Evolutionary conservation across 345 rosid genomes (phyloP), one percentile per base, ranked within the genome.

Genomic region (Gossypium stocksii): DNA sequence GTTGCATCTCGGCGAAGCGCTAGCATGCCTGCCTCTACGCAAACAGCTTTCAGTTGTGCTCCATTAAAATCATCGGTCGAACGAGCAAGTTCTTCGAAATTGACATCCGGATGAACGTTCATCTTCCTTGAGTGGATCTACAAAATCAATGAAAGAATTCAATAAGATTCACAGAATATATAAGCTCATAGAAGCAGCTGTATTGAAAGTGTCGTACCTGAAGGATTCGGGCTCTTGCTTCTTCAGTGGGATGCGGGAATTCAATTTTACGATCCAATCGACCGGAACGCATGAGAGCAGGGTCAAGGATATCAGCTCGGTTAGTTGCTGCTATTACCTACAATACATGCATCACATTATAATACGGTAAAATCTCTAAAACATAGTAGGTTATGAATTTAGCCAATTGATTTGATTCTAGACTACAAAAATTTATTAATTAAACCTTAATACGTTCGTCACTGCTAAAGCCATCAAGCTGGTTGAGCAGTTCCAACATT

Each of bases 271-370:
- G 89, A 91, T 96, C 99, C 85, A 96, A 79, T 48, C 99, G 87
- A 74, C 99, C 98, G 51, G 99, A 91, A 56, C 99, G 98, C 98
- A 96, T 96, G 23, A 96, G 93, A 7, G 99, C 99, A 83, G 99
- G 99, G 64, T 96, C 99, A 72, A 96, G 83, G 72, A 96, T 93
- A 83, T 96, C 99, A 72, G 99, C 98, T 72, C 99, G 89, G 83
- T 93, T 96, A 60, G 99, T 96, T 51, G 99, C 99, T 63, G 99
- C 99, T 75, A 96, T 91, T 71, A 96, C 99, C 99, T 95, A 82
- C 78, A 81, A 71, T 12, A 29, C 65, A 27, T 43, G 68, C 46
- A 41, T 69, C 29, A 16, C 44, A 16, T 27, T 49, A 49, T 2
- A 66, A 48, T 25, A 48, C 41, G n/a, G 58, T 53, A 16, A n/a